Evolutionary conservation across 1,284 basidiomycete species (phyloP), one percentile per base, ranked within the genome.

Genomic region (Xanthoconium separans): DNA sequence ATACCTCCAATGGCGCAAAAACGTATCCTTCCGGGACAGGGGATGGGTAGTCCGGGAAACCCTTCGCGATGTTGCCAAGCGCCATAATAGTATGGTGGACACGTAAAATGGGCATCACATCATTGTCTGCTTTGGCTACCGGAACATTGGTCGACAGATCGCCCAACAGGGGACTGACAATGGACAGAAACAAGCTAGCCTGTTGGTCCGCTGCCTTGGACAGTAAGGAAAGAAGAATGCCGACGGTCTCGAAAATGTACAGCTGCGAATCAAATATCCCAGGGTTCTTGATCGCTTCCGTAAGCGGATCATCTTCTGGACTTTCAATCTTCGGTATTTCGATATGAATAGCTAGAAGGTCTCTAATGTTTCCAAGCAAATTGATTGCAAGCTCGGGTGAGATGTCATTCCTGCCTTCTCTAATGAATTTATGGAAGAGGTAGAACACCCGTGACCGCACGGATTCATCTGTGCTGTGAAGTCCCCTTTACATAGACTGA

Each of bases 31-130:
- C 76, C 1, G 88, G 83, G 5, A 87, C 75, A 11, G 82, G 79
- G 31, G 82, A 84, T 30, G 88, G 88, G 63, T 87, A 89, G 66
- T 93, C 89, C 0, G 97, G 97, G 75, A 99, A 99, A 9, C 98
- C 98, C 74, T 98, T 98, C 45, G 95, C 92, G 51, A 99, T 84
- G 65, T 93, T 93, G 16, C 95, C 95, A 13, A 98, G 78, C 2
- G 95, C 96, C 82, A 98, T 91, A 66, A 99, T 91, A 60, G 91
- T 81, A 73, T 99, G 96, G 66, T 99, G 97, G n/a, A 95, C 85
- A 68, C 88, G 88, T 44, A 98, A 78, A 60, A 98, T 86, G 6
- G 89, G 82, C 44, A 88, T 70, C 8, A 91, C 73, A 61, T 93
- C 89, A 49, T 80, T 76, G 3, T 74, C 66, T 15, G 81, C 81